Evolutionary conservation across 2,329 filamentous ascomycete species (phyloP).

Genomic region (Hymenoscyphus salicellus): DNA sequence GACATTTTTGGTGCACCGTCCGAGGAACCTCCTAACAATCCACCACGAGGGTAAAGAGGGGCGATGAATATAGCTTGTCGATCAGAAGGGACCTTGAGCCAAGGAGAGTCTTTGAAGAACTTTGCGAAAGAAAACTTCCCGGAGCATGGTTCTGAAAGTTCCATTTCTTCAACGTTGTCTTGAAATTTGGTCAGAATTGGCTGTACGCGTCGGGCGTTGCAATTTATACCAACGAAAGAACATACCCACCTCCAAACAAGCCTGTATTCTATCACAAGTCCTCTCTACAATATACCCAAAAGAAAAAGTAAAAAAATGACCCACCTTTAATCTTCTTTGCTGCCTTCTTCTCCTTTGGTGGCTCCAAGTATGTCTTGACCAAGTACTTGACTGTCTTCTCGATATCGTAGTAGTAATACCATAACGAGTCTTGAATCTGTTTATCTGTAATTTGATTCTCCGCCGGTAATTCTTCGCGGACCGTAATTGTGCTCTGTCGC

Average conservation of each 20-base stretch:
- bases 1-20: conserved; percentile 68
- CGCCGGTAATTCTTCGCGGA: conserved; percentile 62
- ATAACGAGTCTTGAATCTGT: conserved; percentile 85
- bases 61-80: conserved; percentile 65
- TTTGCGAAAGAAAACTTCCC: conserved; percentile 46
- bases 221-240: conserved; percentile 11
- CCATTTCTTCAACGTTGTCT: not conserved
- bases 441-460: conserved; percentile 51
- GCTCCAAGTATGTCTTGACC: conserved; percentile 50
- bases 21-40: conserved; percentile 75
- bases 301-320: conserved; percentile 26
- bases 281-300: conserved; percentile 4
- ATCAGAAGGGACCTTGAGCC: conserved; percentile 69
- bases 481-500: conserved; percentile 62
- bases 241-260: conserved; percentile 30
- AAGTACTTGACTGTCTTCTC: conserved; percentile 81
- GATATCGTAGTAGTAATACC: conserved; percentile 95
- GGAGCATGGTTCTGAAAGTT: conserved; percentile 12
- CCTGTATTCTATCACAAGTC: conserved; percentile 2
- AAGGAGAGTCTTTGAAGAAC: conserved; percentile 83
- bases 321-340: conserved; percentile 38
- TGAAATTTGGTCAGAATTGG: conserved; percentile 4
- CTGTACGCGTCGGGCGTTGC: not conserved
- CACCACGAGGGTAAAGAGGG: conserved; percentile 55
- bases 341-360: conserved; percentile 34